These are phyloP conservation scores for Rhynchospora tenuis DNA, from an alignment of 176 grass and related monocot genomes.

Conservation along the genomic window DNA sequence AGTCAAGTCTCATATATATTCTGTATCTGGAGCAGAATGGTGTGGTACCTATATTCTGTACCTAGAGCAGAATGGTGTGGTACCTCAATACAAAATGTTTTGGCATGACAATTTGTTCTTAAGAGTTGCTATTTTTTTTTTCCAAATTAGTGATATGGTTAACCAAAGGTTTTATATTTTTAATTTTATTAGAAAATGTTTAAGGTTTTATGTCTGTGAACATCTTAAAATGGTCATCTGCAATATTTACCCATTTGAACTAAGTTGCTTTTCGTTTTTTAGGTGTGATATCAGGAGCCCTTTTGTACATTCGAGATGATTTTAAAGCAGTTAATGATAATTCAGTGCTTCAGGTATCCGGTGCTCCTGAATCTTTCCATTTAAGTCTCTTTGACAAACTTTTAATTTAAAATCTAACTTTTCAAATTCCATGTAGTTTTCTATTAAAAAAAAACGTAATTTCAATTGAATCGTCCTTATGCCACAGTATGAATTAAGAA, in stretches of 20 bases:
- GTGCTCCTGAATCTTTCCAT: neutral
- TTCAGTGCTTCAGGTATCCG: constrained; percentile 72
- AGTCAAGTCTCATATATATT: neutral
- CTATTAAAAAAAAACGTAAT: neutral
- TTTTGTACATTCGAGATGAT: constrained; percentile 89
- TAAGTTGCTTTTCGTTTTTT: neutral
- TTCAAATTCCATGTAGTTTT: neutral
- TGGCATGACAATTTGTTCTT: neutral
- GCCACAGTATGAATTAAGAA: neutral
- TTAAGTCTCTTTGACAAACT: neutral
- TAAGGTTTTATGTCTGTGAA: neutral
- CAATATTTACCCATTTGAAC: neutral
- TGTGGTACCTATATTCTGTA: too few species aligned
- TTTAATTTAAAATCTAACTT: neutral
- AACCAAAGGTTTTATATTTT: neutral
- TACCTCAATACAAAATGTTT: neutral
- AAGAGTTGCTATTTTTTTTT: neutral
- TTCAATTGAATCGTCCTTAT: neutral
- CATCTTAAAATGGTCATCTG: neutral
- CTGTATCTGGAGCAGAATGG: neutral
- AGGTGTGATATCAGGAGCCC: constrained; percentile 97
- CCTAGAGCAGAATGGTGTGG: neutral
- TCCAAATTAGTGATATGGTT: neutral
- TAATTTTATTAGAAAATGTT: neutral
- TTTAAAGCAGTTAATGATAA: constrained; percentile 63